Evolutionary conservation across 495 filamentous ascomycete genomes (phyloP), one percentile per base, ranked within the genome.

Genomic region (Penicillium manginii): DNA sequence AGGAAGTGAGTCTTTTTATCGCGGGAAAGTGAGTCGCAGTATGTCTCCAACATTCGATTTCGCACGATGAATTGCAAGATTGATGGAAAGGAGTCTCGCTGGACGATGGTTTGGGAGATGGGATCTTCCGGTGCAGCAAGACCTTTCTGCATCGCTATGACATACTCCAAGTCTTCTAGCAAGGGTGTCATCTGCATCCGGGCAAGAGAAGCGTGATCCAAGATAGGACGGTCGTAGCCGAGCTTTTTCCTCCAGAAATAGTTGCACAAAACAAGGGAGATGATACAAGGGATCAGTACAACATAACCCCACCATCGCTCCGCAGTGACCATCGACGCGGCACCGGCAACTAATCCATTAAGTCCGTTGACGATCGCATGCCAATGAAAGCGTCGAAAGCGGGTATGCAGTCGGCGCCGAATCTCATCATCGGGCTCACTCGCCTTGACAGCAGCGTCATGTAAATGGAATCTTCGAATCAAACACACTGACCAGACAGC

Each of bases 251-350:
- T 66, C 78, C 79, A 83, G 54, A 78, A 75, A 42, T 71, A 70
- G 57, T 83, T 82, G 62, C 71, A 73, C 9, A 69, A 18, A 14
- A 79, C 71, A 14, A 74, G 62, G 4, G 68, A 65, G 12, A 78
- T 66, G 21, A 83, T 78, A 54, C 81, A 83, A 0, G 78, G 78
- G n/a, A 74, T 63, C 50, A 83, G 51, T 0, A 81, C 69, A 1
- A 79, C 66, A 40, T 83, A 83, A 35, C 78, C 81, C 73, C 74
- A 78, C 79, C 80, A 83, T 18, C 67, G 65, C 37, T 69, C 74
- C 0, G 79, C 78, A 1, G 81, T 82, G 32, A 79, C 73, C 59
- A 83, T 73, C 0, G 79, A 81, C 3, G 74, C 79, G 11, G 70
- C 78, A n/a, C 80, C 81, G 12, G 80, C 78, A 7, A 81, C 64